These are phyloP conservation scores for Acanthamoeba culbertsoni DNA, from an alignment of 208 protist genomes.

Conservation along the genomic window DNA sequence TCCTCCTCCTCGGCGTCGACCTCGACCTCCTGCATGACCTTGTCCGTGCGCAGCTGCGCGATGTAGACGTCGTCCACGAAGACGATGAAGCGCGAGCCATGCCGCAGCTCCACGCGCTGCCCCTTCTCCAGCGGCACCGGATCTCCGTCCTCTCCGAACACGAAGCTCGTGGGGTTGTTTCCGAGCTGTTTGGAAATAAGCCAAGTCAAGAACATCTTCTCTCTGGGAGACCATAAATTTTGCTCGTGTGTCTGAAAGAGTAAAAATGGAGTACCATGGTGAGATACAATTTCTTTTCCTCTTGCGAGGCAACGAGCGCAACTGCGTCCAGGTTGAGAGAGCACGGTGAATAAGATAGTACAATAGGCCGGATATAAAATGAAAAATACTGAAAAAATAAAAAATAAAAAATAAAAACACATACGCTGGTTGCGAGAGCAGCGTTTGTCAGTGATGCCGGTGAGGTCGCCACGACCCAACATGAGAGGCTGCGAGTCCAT, in stretches of 20 bases:
- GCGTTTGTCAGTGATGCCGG: constrained; percentile 55
- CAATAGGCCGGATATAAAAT: no score
- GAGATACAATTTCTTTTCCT: background rate
- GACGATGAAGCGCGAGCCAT: background rate
- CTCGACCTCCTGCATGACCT: background rate
- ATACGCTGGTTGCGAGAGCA: constrained; percentile 2
- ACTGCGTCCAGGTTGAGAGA: background rate
- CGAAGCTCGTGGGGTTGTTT: background rate
- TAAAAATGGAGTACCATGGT: background rate
- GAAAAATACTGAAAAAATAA: no score
- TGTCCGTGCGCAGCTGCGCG: background rate
- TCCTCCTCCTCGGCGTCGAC: background rate
- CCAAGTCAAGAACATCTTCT: background rate
- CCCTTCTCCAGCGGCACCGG: background rate
- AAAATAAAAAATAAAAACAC: background rate
- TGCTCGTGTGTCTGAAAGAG: background rate
- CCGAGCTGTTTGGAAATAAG: background rate
- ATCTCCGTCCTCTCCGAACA: background rate
- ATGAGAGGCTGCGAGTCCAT: background rate
- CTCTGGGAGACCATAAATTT: no score
- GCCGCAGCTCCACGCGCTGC: background rate
- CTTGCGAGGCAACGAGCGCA: background rate
- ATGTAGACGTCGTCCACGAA: constrained; percentile 35
- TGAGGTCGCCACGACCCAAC: background rate
- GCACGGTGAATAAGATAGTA: no score